Base-by-base conservation (phyloP, 805 yeast genomes). In the Candida sakaeoensis region DNA sequence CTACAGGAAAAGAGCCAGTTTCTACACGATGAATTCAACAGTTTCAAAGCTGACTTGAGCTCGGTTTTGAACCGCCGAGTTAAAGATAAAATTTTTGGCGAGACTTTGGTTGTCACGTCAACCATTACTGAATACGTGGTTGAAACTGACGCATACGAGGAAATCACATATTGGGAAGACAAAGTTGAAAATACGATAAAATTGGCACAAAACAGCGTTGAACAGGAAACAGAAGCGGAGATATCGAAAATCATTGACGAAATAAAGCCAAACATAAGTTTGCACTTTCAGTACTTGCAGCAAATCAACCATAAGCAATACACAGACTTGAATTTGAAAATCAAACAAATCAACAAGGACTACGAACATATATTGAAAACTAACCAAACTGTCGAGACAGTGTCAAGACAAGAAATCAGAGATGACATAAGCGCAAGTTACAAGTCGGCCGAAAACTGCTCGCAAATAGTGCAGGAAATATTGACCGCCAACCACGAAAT, bases 331-430 rank as follows among this genome's bases (percentile, higher is more conserved):
- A 56, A 58, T 40, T 46, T 46, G 29, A 50, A 60, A 44, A 69
- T 64, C 30, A 36, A 41, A 8, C 46, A 50, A 2, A 58, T 69
- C 27, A 57, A 65, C 47, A 61, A 56, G 42, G 72, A 68, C 47
- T 51, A 52, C 22, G 65, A 59, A 27, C 39, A 41, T 10, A 60
- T 68, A 36, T 51, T 56, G 30, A 52, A 49, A 15, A 48, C 53
- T 8, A 47, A 47, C 17, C 51, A 50, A 23, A 37, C 44, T 15
- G 40, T 43, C n/a, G 54, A 52, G 36, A 49, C 54, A 7, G 53
- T 59, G 13, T 39, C 58, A 3, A 49, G 74, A 36, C 69, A 68
- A 47, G 58, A 54, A 22, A 57, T 68, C 45, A 46, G 74, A 39
- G 70, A 61, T 42, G 47, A 50, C 16, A 65, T 68, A 17, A 47